Evolutionary conservation across 805 yeast genomes (phyloP).

Genomic region (Candida sphagnicola): DNA sequence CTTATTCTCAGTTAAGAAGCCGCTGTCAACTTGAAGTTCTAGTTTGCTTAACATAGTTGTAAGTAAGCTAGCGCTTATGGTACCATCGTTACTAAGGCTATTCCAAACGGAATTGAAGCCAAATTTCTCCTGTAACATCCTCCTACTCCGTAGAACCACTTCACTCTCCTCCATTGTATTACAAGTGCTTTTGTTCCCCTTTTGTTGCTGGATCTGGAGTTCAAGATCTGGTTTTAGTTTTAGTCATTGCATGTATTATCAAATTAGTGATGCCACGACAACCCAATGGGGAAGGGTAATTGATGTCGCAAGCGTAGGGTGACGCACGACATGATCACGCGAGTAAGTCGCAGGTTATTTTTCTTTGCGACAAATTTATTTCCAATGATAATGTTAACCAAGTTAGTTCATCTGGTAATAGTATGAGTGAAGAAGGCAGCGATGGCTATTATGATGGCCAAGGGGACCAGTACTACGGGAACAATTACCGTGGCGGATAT

Average conservation of each 20-base stretch:
- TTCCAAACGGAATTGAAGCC: neutral
- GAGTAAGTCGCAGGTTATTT: neutral
- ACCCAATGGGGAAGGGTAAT: neutral
- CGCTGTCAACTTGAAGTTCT: neutral
- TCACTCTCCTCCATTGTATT: neutral
- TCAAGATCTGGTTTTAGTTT: no score
- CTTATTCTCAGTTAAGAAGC: neutral
- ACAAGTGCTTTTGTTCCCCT: no score
- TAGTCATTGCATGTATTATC: no score
- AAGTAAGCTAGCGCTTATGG: no score
- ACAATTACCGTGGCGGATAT: slow-evolving; percentile 5
- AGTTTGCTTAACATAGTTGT: no score
- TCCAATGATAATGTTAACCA: no score
- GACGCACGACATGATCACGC: slow-evolving; percentile 1
- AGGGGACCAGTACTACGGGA: slow-evolving; percentile 4
- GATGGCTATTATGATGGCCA: slow-evolving; percentile 6
- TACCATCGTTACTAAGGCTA: neutral
- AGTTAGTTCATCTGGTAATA: neutral
- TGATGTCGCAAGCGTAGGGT: neutral
- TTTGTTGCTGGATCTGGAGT: no score
- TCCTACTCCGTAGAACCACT: neutral
- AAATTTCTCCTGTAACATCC: neutral
- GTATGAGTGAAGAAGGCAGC: slow-evolving; percentile 6
- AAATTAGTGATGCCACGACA: neutral
- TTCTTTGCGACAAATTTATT: no score